Evolutionary conservation across 208 protist genomes (phyloP).

Genomic region (Trypanosoma boissoni): DNA sequence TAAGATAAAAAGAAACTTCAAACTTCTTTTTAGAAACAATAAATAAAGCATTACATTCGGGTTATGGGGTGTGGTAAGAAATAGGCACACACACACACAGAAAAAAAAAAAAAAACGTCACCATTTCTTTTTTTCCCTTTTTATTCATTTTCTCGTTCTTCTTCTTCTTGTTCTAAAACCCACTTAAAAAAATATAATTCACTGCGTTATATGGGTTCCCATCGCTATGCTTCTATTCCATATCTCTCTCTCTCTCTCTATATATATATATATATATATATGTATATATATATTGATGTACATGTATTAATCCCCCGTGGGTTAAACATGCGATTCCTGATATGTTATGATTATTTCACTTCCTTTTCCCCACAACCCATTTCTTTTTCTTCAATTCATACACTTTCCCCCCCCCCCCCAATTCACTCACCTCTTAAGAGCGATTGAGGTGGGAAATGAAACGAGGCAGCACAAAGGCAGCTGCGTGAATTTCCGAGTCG

Average conservation of each 20-base stretch:
- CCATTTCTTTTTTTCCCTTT: too few species aligned
- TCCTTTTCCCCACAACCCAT: constrained; percentile 7
- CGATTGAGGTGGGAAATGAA: constrained; percentile 76
- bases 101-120: constrained; percentile 7
- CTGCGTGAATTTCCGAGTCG: constrained; percentile 73
- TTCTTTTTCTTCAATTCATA: constrained; percentile 19
- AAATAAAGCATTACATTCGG: too few species aligned
- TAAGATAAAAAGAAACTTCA: constrained; percentile 16
- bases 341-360: too few species aligned
- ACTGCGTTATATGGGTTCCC: too few species aligned
- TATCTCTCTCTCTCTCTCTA: too few species aligned
- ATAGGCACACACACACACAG: neutral
- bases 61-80: too few species aligned
- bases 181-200: too few species aligned
- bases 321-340: neutral
- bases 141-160: too few species aligned
- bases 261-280: constrained; percentile 24
- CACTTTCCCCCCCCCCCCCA: neutral
- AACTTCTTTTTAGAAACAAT: too few species aligned
- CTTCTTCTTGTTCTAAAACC: too few species aligned
- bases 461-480: constrained; percentile 78
- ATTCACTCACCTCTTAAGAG: constrained; percentile 17
- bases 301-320: neutral
- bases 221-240: too few species aligned
- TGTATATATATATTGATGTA: constrained; percentile 8